phyloP scores from a whole-genome alignment of 805 yeast species.

The Cyberlindnera mycetangii region DNA sequence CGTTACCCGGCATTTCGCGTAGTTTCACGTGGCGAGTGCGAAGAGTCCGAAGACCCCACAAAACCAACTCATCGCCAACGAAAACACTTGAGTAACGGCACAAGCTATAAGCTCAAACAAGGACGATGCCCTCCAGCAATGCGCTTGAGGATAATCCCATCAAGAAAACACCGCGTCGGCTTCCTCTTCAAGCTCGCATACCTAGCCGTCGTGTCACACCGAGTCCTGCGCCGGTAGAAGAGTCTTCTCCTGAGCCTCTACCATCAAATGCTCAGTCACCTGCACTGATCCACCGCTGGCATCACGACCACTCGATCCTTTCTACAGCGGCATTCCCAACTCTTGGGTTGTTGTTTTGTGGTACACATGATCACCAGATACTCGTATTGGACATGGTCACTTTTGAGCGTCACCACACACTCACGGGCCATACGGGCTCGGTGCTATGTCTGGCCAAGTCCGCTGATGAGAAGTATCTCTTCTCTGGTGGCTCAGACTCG shows the following conservation, averaged over 20 bases:
- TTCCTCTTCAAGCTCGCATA: constrained; percentile 15
- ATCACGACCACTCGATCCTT: constrained; percentile 65
- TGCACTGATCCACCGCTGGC: constrained; percentile 68
- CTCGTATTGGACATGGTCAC: constrained; percentile 65
- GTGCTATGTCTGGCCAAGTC: constrained; percentile 66
- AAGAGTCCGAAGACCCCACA: background rate
- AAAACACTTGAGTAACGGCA: too few species aligned
- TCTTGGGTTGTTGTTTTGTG: constrained; percentile 68
- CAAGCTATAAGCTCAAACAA: too few species aligned
- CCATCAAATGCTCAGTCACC: constrained; percentile 8
- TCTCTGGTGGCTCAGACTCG: constrained; percentile 90
- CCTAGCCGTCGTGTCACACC: constrained; percentile 21
- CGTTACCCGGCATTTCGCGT: background rate
- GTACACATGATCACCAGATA: constrained; percentile 84
- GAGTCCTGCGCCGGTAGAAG: constrained; percentile 12
- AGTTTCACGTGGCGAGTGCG: background rate
- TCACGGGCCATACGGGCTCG: constrained; percentile 69
- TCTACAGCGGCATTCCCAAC: constrained; percentile 64
- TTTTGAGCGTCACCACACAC: constrained; percentile 50
- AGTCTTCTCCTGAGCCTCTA: background rate
- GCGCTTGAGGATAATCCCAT: constrained; percentile 23
- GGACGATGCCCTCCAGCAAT: constrained; percentile 12
- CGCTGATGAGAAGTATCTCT: constrained; percentile 52
- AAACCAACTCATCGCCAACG: background rate
- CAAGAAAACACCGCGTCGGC: constrained; percentile 14